Conservation (phyloP, 2,329 filamentous ascomycete species). For the Fusarium luffae region DNA sequence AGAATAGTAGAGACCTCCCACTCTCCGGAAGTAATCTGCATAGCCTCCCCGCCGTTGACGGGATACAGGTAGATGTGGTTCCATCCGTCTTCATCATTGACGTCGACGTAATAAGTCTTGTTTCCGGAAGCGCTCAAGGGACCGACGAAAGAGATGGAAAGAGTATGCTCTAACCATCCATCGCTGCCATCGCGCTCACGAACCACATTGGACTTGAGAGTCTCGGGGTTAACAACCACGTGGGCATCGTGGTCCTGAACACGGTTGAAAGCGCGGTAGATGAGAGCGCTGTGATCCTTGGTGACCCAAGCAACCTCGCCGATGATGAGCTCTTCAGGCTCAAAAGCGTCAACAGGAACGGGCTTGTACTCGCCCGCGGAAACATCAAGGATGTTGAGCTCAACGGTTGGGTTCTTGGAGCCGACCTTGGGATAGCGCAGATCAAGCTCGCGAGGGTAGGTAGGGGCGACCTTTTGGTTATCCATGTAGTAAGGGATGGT, state of each 20-base stretch:
- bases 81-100: slow-evolving; percentile 75
- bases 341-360: slow-evolving; percentile 67
- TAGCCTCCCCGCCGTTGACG: slow-evolving; percentile 63
- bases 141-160: slow-evolving; percentile 67
- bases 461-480: slow-evolving; percentile 64
- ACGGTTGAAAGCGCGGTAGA: slow-evolving; percentile 75
- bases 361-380: slow-evolving; percentile 56
- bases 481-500: slow-evolving; percentile 75
- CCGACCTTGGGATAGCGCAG: slow-evolving; percentile 77
- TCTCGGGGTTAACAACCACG: slow-evolving; percentile 66
- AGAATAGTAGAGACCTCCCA: slow-evolving; percentile 73
- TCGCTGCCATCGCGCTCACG: slow-evolving; percentile 68
- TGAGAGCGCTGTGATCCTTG: slow-evolving; percentile 66
- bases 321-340: slow-evolving; percentile 70
- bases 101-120: slow-evolving; percentile 69
- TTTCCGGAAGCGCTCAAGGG: slow-evolving; percentile 51
- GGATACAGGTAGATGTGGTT: slow-evolving; percentile 76
- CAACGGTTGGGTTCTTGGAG: slow-evolving; percentile 72
- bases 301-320: slow-evolving; percentile 77
- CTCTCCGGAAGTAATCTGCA: slow-evolving; percentile 70
- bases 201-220: slow-evolving; percentile 58
- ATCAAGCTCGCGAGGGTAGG: slow-evolving; percentile 71
- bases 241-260: slow-evolving; percentile 74
- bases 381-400: slow-evolving; percentile 68
- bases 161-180: slow-evolving; percentile 71